phyloP scores from a whole-genome alignment of 1,139 yeast genomes.

The Yamadazyma friedrichii region DNA sequence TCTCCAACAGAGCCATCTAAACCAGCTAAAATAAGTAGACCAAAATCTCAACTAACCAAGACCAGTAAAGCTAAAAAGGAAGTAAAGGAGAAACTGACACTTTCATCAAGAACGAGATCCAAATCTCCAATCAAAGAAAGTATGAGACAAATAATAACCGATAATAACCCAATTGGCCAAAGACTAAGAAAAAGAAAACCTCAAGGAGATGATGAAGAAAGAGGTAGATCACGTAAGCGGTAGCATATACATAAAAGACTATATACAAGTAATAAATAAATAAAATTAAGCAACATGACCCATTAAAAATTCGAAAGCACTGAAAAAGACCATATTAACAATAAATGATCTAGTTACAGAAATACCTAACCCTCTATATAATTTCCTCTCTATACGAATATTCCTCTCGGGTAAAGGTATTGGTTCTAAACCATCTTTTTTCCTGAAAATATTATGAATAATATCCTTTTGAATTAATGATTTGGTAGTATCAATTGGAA shows the following conservation, averaged over 20 bases:
- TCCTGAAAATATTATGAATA: constrained; percentile 61
- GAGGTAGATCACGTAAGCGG: constrained; percentile 13
- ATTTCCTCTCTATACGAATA: constrained; percentile 40
- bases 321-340: constrained; percentile 74
- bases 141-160: constrained; percentile 27
- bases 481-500: constrained; percentile 80
- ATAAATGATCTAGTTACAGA: constrained; percentile 68
- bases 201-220: constrained; percentile 10
- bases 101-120: constrained; percentile 42
- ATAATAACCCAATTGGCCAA: constrained; percentile 18
- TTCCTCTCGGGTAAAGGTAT: constrained; percentile 30
- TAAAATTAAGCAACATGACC: constrained; percentile 34
- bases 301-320: constrained; percentile 69
- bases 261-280: constrained; percentile 10
- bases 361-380: constrained; percentile 78
- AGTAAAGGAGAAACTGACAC: constrained; percentile 20
- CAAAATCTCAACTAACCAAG: neutral
- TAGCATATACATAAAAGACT: constrained; percentile 3
- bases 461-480: constrained; percentile 73
- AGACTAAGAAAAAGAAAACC: constrained; percentile 12
- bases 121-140: constrained; percentile 42
- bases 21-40: neutral
- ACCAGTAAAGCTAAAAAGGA: neutral
- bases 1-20: neutral
- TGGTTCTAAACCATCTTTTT: constrained; percentile 42